Evolutionary conservation across 257 asterid genomes (phyloP).

Genomic region (Rehmannia glutinosa): DNA sequence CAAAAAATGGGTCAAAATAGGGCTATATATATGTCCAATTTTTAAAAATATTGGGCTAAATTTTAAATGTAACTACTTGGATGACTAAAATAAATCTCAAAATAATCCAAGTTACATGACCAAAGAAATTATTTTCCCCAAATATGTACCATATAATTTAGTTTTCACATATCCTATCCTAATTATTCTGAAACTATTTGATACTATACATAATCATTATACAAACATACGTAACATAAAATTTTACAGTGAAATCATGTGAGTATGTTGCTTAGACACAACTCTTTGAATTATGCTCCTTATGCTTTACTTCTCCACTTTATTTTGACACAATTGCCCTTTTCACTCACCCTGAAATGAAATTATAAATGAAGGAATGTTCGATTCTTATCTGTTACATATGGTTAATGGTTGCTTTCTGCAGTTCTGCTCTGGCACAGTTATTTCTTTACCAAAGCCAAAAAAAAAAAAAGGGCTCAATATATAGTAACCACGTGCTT

Average conservation of each 20-base stretch:
- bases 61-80: no score
- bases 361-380: background rate
- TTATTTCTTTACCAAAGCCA: no score
- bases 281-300: conserved; percentile 32
- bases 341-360: background rate
- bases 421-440: background rate
- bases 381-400: background rate
- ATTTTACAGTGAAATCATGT: conserved; percentile 4
- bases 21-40: no score
- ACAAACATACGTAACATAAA: no score
- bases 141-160: no score
- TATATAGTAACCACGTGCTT: conserved; percentile 7
- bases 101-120: no score
- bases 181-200: no score
- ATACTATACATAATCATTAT: background rate
- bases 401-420: conserved; percentile 1
- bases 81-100: no score
- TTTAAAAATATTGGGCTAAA: no score
- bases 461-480: background rate
- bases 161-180: no score
- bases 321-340: background rate
- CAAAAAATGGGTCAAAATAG: no score
- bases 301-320: conserved; percentile 34
- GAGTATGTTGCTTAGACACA: conserved; percentile 29
- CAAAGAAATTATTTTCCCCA: no score